Conservation (phyloP, 2,329 filamentous ascomycete genomes). For the Pseudocercospora vitis region DNA sequence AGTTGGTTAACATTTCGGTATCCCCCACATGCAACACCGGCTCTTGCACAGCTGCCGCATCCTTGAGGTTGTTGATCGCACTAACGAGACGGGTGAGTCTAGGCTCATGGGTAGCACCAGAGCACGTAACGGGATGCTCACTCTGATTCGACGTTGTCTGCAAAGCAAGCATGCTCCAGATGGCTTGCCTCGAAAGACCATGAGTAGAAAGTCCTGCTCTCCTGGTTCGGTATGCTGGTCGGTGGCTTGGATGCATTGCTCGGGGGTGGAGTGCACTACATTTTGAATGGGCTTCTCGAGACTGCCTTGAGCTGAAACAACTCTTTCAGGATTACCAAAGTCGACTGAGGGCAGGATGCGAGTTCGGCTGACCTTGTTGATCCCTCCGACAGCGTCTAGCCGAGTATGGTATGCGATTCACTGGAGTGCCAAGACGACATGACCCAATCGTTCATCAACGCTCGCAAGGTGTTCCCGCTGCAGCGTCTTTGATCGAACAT, state of each 20-base stretch:
- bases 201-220: not conserved
- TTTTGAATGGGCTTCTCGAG: not conserved
- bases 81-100: not conserved
- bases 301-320: conserved; percentile 1
- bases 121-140: not conserved
- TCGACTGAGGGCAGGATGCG: not conserved
- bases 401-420: not conserved
- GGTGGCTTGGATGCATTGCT: conserved; percentile 1
- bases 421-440: not conserved
- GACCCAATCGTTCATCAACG: not conserved
- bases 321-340: not conserved
- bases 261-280: not conserved
- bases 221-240: not conserved
- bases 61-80: conserved; percentile 1
- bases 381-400: not conserved
- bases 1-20: not conserved
- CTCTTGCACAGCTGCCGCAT: conserved; percentile 3
- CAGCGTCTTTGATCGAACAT: too few species aligned
- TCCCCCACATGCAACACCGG: not conserved
- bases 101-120: not conserved
- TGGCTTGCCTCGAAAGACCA: not conserved
- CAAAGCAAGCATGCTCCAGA: conserved; percentile 3
- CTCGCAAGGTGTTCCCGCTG: too few species aligned
- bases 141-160: not conserved
- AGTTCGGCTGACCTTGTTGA: not conserved